A percentile compares a stretch with the other conserved stretches of the same genome.
These are phyloP conservation scores for Mycena galopus DNA, from an alignment of 768 basidiomycete species.

Conservation along the genomic window DNA sequence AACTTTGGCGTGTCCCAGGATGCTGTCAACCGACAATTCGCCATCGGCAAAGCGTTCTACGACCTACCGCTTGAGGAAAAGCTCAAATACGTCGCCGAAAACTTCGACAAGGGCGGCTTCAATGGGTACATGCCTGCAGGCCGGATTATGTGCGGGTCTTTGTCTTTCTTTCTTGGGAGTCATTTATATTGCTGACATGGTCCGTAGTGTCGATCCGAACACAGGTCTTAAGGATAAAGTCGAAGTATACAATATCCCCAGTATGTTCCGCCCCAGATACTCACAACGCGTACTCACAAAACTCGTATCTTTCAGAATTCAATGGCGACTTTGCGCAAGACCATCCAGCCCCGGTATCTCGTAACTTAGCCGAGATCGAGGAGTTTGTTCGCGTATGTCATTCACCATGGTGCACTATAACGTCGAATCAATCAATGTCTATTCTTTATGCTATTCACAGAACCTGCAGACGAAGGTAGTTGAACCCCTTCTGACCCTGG, in stretches of 20 bases:
- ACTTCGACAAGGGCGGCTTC: slow-evolving; percentile 55
- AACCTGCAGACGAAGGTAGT: slow-evolving; percentile 60
- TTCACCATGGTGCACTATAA: not conserved
- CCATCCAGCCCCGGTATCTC: slow-evolving; percentile 54
- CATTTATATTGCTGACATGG: not conserved
- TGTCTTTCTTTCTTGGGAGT: not conserved
- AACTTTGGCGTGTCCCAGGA: slow-evolving; percentile 64
- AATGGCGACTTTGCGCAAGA: slow-evolving; percentile 58
- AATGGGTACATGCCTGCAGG: slow-evolving; percentile 65
- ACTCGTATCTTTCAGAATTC: slow-evolving; percentile 49
- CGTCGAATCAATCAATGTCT: not conserved
- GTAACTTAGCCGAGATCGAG: slow-evolving; percentile 58
- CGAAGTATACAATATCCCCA: slow-evolving; percentile 67
- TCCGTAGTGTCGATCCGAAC: slow-evolving; percentile 47
- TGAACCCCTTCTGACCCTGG: slow-evolving; percentile 59
- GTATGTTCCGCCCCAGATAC: slow-evolving; percentile 36
- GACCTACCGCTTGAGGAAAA: slow-evolving; percentile 66
- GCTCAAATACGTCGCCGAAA: slow-evolving; percentile 56
- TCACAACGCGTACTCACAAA: not conserved
- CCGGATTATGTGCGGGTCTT: slow-evolving; percentile 49
- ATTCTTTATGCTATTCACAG: slow-evolving; percentile 27
- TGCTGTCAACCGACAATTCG: slow-evolving; percentile 62
- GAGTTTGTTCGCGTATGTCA: slow-evolving; percentile 53
- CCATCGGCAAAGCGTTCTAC: slow-evolving; percentile 61
- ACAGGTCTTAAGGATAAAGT: slow-evolving; percentile 56